Percentiles rank a stretch among this genome's conserved stretches.
Conservation (phyloP, 371 early-diverging fungal genomes). For the Rhizopus stolonifer region DNA sequence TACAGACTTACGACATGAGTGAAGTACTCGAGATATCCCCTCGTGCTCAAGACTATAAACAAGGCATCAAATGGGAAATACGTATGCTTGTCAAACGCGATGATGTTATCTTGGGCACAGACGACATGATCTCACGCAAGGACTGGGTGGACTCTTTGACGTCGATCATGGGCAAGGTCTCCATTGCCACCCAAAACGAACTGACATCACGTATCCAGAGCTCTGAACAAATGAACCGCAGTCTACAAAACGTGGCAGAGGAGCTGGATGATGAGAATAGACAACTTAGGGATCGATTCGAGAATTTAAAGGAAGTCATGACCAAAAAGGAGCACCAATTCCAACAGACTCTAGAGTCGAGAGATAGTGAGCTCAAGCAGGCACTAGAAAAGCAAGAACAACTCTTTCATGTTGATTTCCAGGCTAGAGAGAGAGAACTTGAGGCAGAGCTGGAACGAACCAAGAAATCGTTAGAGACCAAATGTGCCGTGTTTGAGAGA, state of each 20-base stretch:
- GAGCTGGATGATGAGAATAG: slow-evolving; percentile 29
- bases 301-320: slow-evolving; percentile 21
- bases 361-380: slow-evolving; percentile 33
- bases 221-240: slow-evolving; percentile 42
- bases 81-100: slow-evolving; percentile 45
- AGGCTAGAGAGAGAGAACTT: slow-evolving; percentile 27
- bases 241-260: slow-evolving; percentile 33
- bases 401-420: slow-evolving; percentile 8
- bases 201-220: slow-evolving; percentile 37
- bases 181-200: slow-evolving; percentile 47
- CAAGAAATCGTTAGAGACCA: slow-evolving; percentile 18
- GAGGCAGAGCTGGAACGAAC: slow-evolving; percentile 20
- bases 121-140: slow-evolving; percentile 42
- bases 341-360: slow-evolving; percentile 16
- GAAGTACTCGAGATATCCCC: slow-evolving; percentile 51
- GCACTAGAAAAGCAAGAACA: slow-evolving; percentile 27
- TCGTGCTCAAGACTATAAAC: slow-evolving; percentile 41
- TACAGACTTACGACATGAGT: slow-evolving; percentile 54
- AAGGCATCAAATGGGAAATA: slow-evolving; percentile 50
- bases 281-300: slow-evolving; percentile 28
- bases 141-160: slow-evolving; percentile 51
- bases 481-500: slow-evolving; percentile 23
- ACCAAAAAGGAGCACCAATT: slow-evolving; percentile 18
- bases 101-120: slow-evolving; percentile 43
- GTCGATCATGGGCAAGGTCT: slow-evolving; percentile 54